Conservation (phyloP, 192 early-diverging fungal genomes). For the Obelidium mucronatum region DNA sequence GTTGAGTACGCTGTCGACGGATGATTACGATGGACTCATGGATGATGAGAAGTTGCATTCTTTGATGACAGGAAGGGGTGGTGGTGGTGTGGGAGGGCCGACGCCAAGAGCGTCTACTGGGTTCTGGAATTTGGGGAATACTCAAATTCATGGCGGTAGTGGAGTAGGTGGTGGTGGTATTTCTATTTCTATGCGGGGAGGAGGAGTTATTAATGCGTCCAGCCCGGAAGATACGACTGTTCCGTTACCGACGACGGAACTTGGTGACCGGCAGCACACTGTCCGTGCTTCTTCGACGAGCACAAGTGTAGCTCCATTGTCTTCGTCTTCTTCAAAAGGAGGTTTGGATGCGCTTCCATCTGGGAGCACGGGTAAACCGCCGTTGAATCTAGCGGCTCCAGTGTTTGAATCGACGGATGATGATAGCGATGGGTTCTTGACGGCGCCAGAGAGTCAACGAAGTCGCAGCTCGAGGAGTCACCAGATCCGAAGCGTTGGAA, state of each 20-base stretch:
- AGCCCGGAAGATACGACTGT: too few relatives aligned
- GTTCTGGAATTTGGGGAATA: not conserved
- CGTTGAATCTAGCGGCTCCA: not conserved
- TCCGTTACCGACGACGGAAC: not conserved
- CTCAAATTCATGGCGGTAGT: too few relatives aligned
- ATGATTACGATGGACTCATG: not conserved
- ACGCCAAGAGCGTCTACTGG: not conserved
- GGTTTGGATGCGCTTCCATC: not conserved
- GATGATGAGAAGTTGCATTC: not conserved
- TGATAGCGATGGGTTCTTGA: not conserved
- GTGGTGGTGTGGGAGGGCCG: not conserved
- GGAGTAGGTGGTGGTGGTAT: too few relatives aligned
- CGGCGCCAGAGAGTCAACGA: constrained; percentile 2
- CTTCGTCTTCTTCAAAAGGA: not conserved
- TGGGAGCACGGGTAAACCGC: not conserved
- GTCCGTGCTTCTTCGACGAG: not conserved
- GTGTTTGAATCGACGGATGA: not conserved
- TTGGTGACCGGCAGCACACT: not conserved
- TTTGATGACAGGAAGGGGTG: not conserved
- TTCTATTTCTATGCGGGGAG: not conserved
- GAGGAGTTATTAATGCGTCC: not conserved
- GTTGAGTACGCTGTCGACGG: not conserved
- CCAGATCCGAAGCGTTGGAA: not conserved
- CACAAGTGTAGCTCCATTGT: not conserved
- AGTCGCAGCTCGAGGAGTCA: not conserved